Evolutionary conservation across 1,284 basidiomycete genomes (phyloP).

Genomic region (Vanrija pseudolonga): DNA sequence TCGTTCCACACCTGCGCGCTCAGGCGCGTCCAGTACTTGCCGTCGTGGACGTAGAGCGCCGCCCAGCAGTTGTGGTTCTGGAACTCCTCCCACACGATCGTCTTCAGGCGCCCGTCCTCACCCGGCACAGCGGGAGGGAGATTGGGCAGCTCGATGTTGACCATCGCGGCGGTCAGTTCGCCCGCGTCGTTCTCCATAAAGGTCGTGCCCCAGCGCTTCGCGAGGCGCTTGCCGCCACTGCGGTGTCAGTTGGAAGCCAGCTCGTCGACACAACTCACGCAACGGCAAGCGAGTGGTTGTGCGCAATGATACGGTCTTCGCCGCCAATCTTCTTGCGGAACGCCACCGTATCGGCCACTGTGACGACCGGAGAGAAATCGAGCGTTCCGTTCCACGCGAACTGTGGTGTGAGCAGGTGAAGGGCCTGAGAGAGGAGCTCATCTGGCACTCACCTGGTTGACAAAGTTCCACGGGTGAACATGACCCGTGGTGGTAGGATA

Average conservation of each 20-base stretch:
- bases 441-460: constrained; percentile 49
- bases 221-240: constrained; percentile 63
- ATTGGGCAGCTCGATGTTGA: constrained; percentile 47
- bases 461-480: constrained; percentile 52
- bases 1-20: constrained; percentile 69
- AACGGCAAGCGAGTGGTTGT: constrained; percentile 70
- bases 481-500: constrained; percentile 34
- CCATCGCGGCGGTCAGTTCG: constrained; percentile 72
- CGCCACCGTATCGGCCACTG: constrained; percentile 58
- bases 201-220: constrained; percentile 62
- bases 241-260: background rate
- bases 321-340: constrained; percentile 80
- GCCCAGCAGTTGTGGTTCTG: constrained; percentile 1
- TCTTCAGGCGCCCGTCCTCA: constrained; percentile 10
- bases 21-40: constrained; percentile 66
- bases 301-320: constrained; percentile 69
- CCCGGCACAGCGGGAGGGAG: constrained; percentile 29
- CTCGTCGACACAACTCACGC: constrained; percentile 31
- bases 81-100: background rate
- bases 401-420: constrained; percentile 7
- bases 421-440: constrained; percentile 53
- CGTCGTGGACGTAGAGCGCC: constrained; percentile 54
- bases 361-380: constrained; percentile 33
- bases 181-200: constrained; percentile 60
- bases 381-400: constrained; percentile 37